Base-by-base conservation (phyloP, 2,329 filamentous ascomycete genomes). In the Phoma sp. region DNA sequence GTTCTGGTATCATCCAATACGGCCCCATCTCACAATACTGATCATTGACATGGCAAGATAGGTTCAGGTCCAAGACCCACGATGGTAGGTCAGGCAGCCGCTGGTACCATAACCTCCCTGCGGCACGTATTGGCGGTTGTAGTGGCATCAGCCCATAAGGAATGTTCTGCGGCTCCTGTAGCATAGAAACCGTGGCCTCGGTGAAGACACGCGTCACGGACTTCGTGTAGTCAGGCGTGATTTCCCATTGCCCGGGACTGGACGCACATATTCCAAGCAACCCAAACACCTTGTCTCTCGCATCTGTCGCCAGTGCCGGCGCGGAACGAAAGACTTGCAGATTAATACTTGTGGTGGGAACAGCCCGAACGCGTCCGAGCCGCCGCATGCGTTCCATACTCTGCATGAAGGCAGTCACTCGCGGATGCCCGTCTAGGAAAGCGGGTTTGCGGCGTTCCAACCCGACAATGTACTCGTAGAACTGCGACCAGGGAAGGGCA, bases 241-340 rank as follows among this genome's bases (percentile, higher is more conserved):
- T 30, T 0, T 7, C 10, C 5, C 14, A 10, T 2, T 45, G 42
- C 13, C 32, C 14, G 13, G 37, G 13, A 1, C 33, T 8, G 23
- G 53, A 52, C 10, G 29, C 29, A 7, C 52, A 58, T 22, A 62
- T 37, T 6, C 60, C 57, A 18, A 62, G 52, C 7, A 62, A 7
- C 0, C 62, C 58, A 35, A 50, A 64, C 1, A 60, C 42, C 23
- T 51, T 59, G 46, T 64, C 61, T 14, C 61, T 41, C 4, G 55
- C 45, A 33, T 62, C 59, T 4, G 57, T 57, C 4, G 61, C 57
- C 0, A 42, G 43, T 13, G 42, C 27, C 23, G 35, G 14, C 18
- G 41, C 49, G 1, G 49, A 46, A 11, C 42, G 42, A 32, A 32
- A 47, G 4, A 37, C 14, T 6, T 46, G 42, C n/a, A 41, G 2